These are phyloP conservation scores for Sporothrix phasma DNA, from an alignment of 2,329 filamentous ascomycete genomes.

Conservation along the genomic window DNA sequence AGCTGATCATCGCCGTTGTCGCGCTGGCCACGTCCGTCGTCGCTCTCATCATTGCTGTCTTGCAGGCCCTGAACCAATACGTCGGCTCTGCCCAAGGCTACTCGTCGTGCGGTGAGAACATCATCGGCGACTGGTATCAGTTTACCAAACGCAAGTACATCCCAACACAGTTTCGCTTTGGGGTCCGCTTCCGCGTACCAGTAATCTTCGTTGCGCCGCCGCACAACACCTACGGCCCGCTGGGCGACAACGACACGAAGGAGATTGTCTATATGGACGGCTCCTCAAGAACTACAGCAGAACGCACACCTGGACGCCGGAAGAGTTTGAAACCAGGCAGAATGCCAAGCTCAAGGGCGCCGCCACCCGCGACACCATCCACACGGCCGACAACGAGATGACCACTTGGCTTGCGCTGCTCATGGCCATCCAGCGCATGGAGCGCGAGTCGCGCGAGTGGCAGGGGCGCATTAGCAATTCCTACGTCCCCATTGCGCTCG, in stretches of 20 bases:
- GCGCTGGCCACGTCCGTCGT: constrained; percentile 39
- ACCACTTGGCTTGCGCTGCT: constrained; percentile 45
- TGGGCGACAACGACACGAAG: constrained; percentile 17
- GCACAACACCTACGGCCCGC: constrained; percentile 29
- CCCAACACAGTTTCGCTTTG: constrained; percentile 36
- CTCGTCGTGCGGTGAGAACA: constrained; percentile 35
- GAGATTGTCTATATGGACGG: constrained; percentile 33
- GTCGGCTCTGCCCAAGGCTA: constrained; percentile 40
- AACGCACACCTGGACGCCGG: constrained; percentile 17
- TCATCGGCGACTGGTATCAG: constrained; percentile 37
- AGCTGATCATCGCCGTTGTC: constrained; percentile 29
- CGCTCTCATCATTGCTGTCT: constrained; percentile 35
- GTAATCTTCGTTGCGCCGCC: constrained; percentile 41
- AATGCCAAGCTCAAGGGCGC: constrained; percentile 10
- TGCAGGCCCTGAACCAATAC: constrained; percentile 43
- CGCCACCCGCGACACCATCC: constrained; percentile 26
- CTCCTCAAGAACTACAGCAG: constrained; percentile 25
- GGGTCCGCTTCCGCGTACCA: constrained; percentile 38
- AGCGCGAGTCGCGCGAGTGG: constrained; percentile 38
- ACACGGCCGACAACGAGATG: constrained; percentile 46
- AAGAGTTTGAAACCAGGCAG: constrained; percentile 16
- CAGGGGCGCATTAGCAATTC: constrained; percentile 25
- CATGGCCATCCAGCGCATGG: constrained; percentile 40
- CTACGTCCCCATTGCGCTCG: constrained; percentile 7
- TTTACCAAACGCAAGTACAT: constrained; percentile 32